These are phyloP conservation scores for Blastobotrys petasosporus DNA, from an alignment of 1,139 yeast genomes.

Conservation along the genomic window DNA sequence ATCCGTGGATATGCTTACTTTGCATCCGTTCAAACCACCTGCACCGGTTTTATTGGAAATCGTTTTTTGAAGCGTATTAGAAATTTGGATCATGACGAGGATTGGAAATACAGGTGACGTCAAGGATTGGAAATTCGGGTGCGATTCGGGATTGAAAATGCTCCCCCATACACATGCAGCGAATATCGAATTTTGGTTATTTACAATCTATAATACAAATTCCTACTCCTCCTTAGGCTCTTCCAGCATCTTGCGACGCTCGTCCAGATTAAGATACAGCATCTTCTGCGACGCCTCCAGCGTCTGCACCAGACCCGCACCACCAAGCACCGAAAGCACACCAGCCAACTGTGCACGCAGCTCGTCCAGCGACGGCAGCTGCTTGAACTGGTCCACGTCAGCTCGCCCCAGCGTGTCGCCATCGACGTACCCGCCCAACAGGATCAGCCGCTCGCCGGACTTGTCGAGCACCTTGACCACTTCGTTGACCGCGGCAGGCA, in stretches of 20 bases:
- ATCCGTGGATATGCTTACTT: no score
- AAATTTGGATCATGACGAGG: no score
- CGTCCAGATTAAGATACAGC: constrained; percentile 67
- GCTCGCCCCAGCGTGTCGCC: constrained; percentile 47
- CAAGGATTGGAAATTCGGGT: no score
- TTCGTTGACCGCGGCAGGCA: constrained; percentile 61
- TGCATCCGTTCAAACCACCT: no score
- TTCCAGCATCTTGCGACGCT: constrained; percentile 46
- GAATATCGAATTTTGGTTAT: not conserved
- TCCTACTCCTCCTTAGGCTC: constrained; percentile 7
- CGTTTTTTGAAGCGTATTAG: no score
- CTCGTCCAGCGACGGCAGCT: constrained; percentile 63
- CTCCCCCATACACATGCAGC: no score
- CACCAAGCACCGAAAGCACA: constrained; percentile 75
- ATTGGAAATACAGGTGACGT: no score
- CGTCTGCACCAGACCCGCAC: constrained; percentile 82
- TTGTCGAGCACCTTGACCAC: constrained; percentile 56
- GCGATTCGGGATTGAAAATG: no score
- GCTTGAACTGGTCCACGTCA: constrained; percentile 59
- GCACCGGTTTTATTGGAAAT: no score
- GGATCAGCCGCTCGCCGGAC: constrained; percentile 65
- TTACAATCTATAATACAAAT: not conserved
- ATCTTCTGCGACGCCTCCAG: constrained; percentile 60
- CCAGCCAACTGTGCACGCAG: constrained; percentile 81
- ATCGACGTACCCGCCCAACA: constrained; percentile 83